Base-by-base conservation (phyloP, 2,329 filamentous ascomycete species). In the Monilinia fructigena region DNA sequence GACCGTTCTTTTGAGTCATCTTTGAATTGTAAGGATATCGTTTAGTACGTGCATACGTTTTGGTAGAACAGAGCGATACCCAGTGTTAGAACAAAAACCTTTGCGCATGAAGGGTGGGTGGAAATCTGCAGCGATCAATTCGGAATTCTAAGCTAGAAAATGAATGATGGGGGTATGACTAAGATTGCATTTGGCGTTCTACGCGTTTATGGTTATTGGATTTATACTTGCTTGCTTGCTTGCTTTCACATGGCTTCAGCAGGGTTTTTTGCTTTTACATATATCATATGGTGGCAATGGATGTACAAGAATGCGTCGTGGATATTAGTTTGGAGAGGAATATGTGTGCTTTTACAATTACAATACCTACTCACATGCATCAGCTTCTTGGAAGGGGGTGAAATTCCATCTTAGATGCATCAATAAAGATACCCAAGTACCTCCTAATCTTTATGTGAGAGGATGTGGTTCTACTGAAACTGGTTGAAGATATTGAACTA, bases 281-380 rank as follows among this genome's bases (percentile, higher is more conserved):
- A 18, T 48, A 50, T 60, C 42, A 38, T n/a, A 55, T 54, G 28
- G 45, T 59, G 35, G 56, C n/a, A 50, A 38, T 16, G 10, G 20
- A 38, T 35, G 14, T 26, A 35, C 35, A 26, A 16, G 12, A 50
- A 60, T 38, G 12, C 42, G 23, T 48, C 20, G 18, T 48, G n/a
- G 42, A n/a, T 28, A 12, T 11, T 35, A 35, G 42, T 16, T 35
- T 45, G 18, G 20, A 14, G 42, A 28, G 26, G 26, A 28, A 48
- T 23, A 59, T 59, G 56, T n/a, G 56, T 3, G n/a, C 12, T 14
- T 48, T 59, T n/a, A 48, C 14, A 48, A 48, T 48, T 14, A 35
- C 26, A 59, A 35, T 35, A 48, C 26, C 12, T 31, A 47, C 23
- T 23, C 23, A 23, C 16, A 14, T 48, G 45, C 28, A 48, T 48